Evolutionary conservation across 2,329 filamentous ascomycete genomes (phyloP).

Genomic region (Fusarium keratoplasticum): DNA sequence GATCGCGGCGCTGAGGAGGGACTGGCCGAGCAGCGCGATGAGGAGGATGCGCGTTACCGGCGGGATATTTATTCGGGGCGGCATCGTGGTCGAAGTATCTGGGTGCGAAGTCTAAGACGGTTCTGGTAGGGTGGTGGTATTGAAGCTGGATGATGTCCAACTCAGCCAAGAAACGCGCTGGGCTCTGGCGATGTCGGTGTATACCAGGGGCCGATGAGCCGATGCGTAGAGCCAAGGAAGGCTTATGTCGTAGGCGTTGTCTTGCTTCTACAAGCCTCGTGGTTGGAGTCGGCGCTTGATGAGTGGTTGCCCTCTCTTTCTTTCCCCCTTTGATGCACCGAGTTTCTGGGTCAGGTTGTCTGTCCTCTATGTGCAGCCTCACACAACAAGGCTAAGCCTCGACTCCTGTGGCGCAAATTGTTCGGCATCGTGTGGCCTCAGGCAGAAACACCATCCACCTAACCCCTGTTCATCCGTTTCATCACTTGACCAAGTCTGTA

Average conservation of each 20-base stretch:
- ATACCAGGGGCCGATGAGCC: not conserved
- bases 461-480: slow-evolving; percentile 22
- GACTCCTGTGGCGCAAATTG: slow-evolving; percentile 5
- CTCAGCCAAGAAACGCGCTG: not conserved
- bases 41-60: slow-evolving; percentile 89
- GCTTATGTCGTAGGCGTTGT: slow-evolving; percentile 1
- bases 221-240: not conserved
- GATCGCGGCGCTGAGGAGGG: slow-evolving; percentile 83
- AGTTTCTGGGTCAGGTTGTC: slow-evolving; percentile 31
- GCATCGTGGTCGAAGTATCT: slow-evolving; percentile 65
- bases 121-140: slow-evolving; percentile 16
- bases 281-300: slow-evolving; percentile 17
- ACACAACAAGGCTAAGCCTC: slow-evolving; percentile 26
- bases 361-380: slow-evolving; percentile 42
- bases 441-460: slow-evolving; percentile 22
- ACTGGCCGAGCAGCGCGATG: slow-evolving; percentile 79
- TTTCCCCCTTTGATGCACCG: slow-evolving; percentile 33
- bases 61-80: slow-evolving; percentile 88
- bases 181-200: slow-evolving; percentile 1
- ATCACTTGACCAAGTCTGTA: not conserved
- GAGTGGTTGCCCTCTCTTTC: slow-evolving; percentile 16
- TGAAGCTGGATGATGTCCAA: not conserved
- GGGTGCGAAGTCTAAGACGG: slow-evolving; percentile 6
- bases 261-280: slow-evolving; percentile 12
- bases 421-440: slow-evolving; percentile 34